Percentiles rank a stretch among this genome's conserved stretches.
Evolutionary conservation across 2,329 filamentous ascomycete species (phyloP).

Genomic region (Cladophialophora yegresii): DNA sequence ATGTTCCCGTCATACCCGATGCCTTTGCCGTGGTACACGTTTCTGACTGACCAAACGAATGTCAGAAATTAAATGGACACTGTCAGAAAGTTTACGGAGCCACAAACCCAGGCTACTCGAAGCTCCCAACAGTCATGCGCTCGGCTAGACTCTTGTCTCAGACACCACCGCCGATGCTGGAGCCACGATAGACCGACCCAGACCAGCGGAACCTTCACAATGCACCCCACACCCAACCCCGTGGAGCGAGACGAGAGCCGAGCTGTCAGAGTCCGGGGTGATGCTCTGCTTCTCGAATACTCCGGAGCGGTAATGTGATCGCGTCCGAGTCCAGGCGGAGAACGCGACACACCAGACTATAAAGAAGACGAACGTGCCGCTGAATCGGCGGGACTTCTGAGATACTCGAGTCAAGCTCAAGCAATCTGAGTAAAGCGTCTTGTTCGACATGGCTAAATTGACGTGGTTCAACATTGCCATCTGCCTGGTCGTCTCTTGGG

Average conservation of each 20-base stretch:
- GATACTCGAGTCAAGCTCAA: not conserved
- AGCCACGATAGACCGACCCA: not conserved
- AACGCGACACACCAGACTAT: not conserved
- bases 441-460: slow-evolving; percentile 1
- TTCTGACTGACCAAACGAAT: slow-evolving; percentile 1
- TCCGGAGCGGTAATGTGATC: not conserved
- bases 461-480: slow-evolving; percentile 22
- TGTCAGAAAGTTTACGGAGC: not conserved
- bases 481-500: slow-evolving; percentile 23
- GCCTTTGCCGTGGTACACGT: slow-evolving; percentile 1
- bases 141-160: not conserved
- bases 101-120: not conserved
- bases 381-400: not conserved
- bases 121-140: not conserved
- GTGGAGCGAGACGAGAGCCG: not conserved
- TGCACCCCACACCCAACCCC: not conserved
- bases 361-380: not conserved
- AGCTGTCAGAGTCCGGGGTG: slow-evolving; percentile 11
- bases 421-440: not conserved
- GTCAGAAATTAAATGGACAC: not conserved
- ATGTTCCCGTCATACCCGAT: not conserved
- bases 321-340: not conserved
- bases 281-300: not conserved
- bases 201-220: not conserved
- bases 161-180: not conserved